phyloP scores from a whole-genome alignment of 2,329 filamentous ascomycete genomes.

The Pseudogymnoascus sp. region DNA sequence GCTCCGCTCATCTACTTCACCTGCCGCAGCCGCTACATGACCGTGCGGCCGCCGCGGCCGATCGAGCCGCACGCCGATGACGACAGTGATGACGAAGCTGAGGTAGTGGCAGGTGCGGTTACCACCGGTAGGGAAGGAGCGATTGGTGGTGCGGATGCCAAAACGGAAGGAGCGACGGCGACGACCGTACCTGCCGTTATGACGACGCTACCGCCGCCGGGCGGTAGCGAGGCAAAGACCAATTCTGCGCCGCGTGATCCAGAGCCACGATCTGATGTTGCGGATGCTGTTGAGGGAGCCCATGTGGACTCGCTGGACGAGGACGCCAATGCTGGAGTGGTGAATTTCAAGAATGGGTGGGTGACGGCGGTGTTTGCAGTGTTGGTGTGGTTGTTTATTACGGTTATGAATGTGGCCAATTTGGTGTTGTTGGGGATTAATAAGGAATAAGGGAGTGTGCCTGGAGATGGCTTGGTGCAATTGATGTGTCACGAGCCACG shows the following conservation, averaged over 20 bases:
- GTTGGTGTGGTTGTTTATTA: constrained; percentile 66
- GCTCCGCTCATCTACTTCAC: constrained; percentile 84
- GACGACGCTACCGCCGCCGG: constrained; percentile 12
- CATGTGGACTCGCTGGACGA: constrained; percentile 23
- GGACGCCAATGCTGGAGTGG: constrained; percentile 21
- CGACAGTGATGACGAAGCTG: constrained; percentile 18
- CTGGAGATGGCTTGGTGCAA: background rate
- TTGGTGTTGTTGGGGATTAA: constrained; percentile 55
- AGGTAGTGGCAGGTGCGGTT: background rate
- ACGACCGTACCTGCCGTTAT: background rate
- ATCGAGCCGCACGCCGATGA: constrained; percentile 26
- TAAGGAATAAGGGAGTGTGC: constrained; percentile 4
- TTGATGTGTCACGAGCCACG: background rate
- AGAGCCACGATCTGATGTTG: background rate
- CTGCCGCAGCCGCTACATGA: constrained; percentile 73
- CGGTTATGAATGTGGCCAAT: constrained; percentile 72
- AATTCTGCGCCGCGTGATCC: background rate
- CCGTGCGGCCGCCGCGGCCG: constrained; percentile 45
- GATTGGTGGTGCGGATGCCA: constrained; percentile 11
- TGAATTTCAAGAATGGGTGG: constrained; percentile 65
- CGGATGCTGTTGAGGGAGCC: background rate
- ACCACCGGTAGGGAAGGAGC: background rate
- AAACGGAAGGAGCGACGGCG: constrained; percentile 9
- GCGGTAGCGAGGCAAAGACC: background rate
- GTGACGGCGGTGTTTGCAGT: constrained; percentile 50